Percentiles rank a stretch among this genome's conserved stretches.
These are phyloP conservation scores for Apiospora sp. DNA, from an alignment of 2,329 filamentous ascomycete genomes.

Conservation along the genomic window DNA sequence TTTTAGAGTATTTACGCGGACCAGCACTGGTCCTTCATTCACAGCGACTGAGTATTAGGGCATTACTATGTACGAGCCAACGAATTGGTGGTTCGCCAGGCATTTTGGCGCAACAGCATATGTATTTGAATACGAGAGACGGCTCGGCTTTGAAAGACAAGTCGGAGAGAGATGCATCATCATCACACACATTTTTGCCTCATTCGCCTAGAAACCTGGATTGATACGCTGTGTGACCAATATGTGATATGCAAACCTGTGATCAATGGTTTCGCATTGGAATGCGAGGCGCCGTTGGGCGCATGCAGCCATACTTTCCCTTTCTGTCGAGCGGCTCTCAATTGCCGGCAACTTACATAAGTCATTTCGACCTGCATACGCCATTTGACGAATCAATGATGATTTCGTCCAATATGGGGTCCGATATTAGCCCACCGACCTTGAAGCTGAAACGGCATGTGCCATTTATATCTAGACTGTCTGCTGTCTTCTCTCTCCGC, in stretches of 20 bases:
- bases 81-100: slow-evolving; percentile 1
- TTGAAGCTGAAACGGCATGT: not conserved
- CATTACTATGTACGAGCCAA: slow-evolving; percentile 5
- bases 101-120: slow-evolving; percentile 8
- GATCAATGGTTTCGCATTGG: slow-evolving; percentile 3
- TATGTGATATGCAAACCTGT: slow-evolving; percentile 1
- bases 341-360: slow-evolving; percentile 10
- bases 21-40: slow-evolving; percentile 1
- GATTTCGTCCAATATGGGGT: slow-evolving; percentile 1
- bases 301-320: not conserved
- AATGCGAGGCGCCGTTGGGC: not conserved
- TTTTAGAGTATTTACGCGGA: slow-evolving; percentile 15
- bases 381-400: not conserved
- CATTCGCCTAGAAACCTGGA: not conserved
- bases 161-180: not conserved
- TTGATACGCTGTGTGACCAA: not conserved
- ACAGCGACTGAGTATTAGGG: slow-evolving; percentile 18
- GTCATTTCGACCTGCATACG: slow-evolving; percentile 3
- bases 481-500: not conserved
- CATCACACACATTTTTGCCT: not conserved
- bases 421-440: slow-evolving; percentile 9
- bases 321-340: not conserved
- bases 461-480: not conserved
- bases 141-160: slow-evolving; percentile 19
- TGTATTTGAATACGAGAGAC: not conserved